phyloP scores from a whole-genome alignment of 2,329 filamentous ascomycete genomes.

The Verticillium nonalfalfae region DNA sequence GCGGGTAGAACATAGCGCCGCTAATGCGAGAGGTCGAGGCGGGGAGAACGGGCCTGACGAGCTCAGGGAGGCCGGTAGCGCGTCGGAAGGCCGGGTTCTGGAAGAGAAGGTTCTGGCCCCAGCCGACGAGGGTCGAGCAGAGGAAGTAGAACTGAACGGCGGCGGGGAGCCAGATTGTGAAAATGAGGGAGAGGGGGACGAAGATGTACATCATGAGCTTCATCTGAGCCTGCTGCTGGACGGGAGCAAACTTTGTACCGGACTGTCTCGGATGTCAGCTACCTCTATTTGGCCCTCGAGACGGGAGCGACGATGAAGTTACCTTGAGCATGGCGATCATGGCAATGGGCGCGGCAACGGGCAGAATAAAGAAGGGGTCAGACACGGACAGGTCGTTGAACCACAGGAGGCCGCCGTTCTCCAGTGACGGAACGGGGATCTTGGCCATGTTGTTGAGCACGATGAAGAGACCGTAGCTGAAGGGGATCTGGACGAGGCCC shows the following conservation, averaged over 20 bases:
- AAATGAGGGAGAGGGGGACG: slow-evolving; percentile 34
- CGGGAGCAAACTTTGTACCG: slow-evolving; percentile 24
- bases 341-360: slow-evolving; percentile 49
- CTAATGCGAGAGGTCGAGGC: slow-evolving; percentile 9
- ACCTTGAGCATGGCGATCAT: slow-evolving; percentile 53
- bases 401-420: slow-evolving; percentile 69
- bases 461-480: slow-evolving; percentile 78
- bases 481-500: slow-evolving; percentile 45
- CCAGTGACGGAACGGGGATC: slow-evolving; percentile 75
- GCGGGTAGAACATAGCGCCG: slow-evolving; percentile 25
- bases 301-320: slow-evolving; percentile 10
- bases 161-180: slow-evolving; percentile 40
- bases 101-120: slow-evolving; percentile 26
- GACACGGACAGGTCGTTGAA: slow-evolving; percentile 66
- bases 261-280: slow-evolving; percentile 20
- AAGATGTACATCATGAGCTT: slow-evolving; percentile 37
- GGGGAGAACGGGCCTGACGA: slow-evolving; percentile 13
- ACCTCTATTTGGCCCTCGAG: neutral
- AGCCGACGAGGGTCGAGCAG: slow-evolving; percentile 22
- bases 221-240: slow-evolving; percentile 26
- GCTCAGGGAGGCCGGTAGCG: slow-evolving; percentile 27
- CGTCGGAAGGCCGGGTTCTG: slow-evolving; percentile 33
- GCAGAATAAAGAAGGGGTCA: slow-evolving; percentile 76
- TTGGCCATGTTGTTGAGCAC: slow-evolving; percentile 66
- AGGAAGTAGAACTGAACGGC: slow-evolving; percentile 44